Evolutionary conservation across 192 early-diverging fungal genomes (phyloP).

Genomic region (Backusella parvicylindrica): DNA sequence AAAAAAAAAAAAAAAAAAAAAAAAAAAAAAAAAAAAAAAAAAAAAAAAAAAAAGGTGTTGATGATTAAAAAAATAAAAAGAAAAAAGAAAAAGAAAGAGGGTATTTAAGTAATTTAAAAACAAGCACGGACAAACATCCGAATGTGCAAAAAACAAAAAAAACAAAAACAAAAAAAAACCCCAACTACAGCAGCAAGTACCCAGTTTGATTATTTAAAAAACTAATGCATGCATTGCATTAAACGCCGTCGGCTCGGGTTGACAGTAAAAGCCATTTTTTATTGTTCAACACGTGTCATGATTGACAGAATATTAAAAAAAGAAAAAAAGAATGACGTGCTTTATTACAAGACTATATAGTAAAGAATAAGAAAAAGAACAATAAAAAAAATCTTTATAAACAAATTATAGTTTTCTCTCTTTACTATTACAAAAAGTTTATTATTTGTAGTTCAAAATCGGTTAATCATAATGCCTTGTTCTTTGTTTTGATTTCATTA

Average conservation of each 20-base stretch:
- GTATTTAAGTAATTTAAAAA: not conserved
- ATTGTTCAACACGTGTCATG: not conserved
- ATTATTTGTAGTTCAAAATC: not conserved
- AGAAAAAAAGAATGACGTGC: not conserved
- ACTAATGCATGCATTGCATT: slow-evolving; percentile 1
- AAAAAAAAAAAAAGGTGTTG: not conserved
- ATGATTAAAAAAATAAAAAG: not conserved
- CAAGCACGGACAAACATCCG: slow-evolving; percentile 3
- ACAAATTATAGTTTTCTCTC: not conserved
- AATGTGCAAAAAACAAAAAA: not conserved
- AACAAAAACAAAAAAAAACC: too few relatives aligned
- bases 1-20: not conserved
- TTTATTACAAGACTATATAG: not conserved
- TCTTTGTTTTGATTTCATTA: not conserved
- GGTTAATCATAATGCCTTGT: not conserved
- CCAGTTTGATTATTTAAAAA: not conserved
- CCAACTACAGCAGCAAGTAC: not conserved
- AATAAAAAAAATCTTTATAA: not conserved
- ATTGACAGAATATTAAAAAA: not conserved
- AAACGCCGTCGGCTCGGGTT: slow-evolving; percentile 2
- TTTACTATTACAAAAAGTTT: not conserved
- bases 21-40: not conserved
- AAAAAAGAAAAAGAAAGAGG: not conserved
- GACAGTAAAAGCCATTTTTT: slow-evolving; percentile 1
- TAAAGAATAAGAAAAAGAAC: not conserved